Evolutionary conservation across 2,329 filamentous ascomycete genomes (phyloP), one percentile per base, ranked within the genome.

Genomic region (Diplodia corticola): DNA sequence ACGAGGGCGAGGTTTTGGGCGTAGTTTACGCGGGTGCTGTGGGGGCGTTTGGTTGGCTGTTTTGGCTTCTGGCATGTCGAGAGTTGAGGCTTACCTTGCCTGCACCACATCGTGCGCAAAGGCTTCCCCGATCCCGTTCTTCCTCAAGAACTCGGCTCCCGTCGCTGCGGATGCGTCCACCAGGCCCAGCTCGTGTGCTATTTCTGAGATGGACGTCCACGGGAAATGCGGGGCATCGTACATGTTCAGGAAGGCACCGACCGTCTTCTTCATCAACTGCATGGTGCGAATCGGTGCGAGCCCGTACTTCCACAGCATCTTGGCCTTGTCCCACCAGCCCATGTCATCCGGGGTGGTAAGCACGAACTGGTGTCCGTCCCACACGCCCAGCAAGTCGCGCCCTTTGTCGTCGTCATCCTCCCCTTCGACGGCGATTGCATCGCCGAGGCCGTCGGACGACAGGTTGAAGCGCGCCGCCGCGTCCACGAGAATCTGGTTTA

Each of bases 1-100:
- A 98, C 95, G 40, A 88, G 81, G n/a, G 83, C 86, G 13, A 98
- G 78, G 71, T 98, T 97, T 57, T 93, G 92, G 0, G 91, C 95
- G 78, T 97, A 99, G 77, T 98, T 98, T 69, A 97, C 94, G 22
- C 95, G 86, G 0, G 95, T 97, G 66, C 89, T 91, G 1, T 26
- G 13, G 30, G 9, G 28, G 33, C n/a, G n/a, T 17, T 33, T 7
- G 15, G 46, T 49, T 44, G 22, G 64, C 46, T 37, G 22, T 12
- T 50, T n/a, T n/a, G n/a, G 12, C 26, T 1, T 20, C 2, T 2
- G n/a, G n/a, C n/a, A 12, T 26, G 17, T 26, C 24, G 13, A 20
- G 15, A 28, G 3, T 17, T 53, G 46, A 17, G n/a, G 65, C 71
- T 22, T 60, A 76, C 75, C 74, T 77, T 17, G 94, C 92, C 78